These are phyloP conservation scores for Penicillium psychrofluorescens DNA, from an alignment of 495 filamentous ascomycete species.

Conservation along the genomic window DNA sequence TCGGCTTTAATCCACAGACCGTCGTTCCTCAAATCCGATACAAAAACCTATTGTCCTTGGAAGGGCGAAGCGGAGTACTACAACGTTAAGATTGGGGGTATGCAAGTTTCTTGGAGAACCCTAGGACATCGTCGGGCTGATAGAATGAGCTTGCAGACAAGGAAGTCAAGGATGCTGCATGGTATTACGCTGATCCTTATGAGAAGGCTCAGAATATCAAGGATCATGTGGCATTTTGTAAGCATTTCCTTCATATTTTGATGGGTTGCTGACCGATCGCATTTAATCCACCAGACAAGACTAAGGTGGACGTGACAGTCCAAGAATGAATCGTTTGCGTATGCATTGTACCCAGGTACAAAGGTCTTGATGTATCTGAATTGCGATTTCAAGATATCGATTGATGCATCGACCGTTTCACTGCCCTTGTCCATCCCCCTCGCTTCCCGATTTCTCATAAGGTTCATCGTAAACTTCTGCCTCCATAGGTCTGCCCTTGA, in stretches of 20 bases:
- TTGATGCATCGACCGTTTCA: no score
- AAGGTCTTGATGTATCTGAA: neutral
- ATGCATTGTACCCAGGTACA: neutral
- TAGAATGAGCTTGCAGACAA: conserved; percentile 33
- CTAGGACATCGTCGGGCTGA: neutral
- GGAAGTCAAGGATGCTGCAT: conserved; percentile 52
- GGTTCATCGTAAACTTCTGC: conserved; percentile 22
- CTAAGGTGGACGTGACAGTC: conserved; percentile 7
- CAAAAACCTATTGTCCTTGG: no score
- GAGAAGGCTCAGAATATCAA: conserved; percentile 52
- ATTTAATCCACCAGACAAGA: conserved; percentile 3
- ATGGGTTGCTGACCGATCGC: neutral
- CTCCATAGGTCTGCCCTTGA: conserved; percentile 15
- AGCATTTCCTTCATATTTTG: conserved; percentile 13
- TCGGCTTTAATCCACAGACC: conserved; percentile 33
- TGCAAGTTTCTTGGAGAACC: no score
- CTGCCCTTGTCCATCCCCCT: neutral
- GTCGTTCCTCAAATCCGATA: no score
- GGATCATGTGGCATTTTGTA: conserved; percentile 62
- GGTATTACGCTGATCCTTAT: conserved; percentile 57
- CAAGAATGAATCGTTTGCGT: neutral
- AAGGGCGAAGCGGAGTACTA: no score
- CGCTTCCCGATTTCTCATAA: conserved; percentile 6
- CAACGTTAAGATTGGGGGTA: no score
- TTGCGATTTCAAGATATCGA: neutral